Percentiles rank a stretch among this genome's conserved stretches.
These are phyloP conservation scores for Wickerhamiella brachini DNA, from an alignment of 805 yeast species.

Conservation along the genomic window DNA sequence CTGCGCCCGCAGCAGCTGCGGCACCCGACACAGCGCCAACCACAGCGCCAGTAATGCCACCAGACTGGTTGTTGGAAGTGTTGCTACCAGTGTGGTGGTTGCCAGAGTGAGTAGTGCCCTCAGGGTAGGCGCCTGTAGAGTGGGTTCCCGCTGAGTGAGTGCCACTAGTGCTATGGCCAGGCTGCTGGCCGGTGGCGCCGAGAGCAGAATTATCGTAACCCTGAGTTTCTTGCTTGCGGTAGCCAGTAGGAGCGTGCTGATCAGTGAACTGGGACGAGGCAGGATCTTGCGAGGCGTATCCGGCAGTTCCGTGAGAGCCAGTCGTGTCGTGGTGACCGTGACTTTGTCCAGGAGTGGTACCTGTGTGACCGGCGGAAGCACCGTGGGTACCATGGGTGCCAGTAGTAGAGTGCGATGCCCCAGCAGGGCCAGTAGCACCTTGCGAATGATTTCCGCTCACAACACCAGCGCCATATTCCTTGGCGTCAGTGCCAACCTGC, in stretches of 20 bases:
- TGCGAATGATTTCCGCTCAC: not conserved
- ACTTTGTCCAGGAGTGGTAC: too few relatives aligned
- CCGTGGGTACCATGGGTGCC: not conserved
- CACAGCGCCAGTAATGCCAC: not conserved
- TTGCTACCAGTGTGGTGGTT: too few relatives aligned
- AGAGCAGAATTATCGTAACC: not conserved
- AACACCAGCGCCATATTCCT: not conserved
- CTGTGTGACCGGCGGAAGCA: not conserved
- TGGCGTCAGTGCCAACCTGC: not conserved
- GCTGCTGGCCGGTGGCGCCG: not conserved
- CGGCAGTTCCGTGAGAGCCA: not conserved
- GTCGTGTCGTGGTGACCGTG: not conserved
- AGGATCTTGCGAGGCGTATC: not conserved
- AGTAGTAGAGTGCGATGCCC: not conserved
- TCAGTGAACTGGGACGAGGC: not conserved
- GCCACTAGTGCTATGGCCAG: not conserved
- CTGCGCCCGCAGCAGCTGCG: conserved; percentile 1
- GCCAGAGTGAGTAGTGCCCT: not conserved
- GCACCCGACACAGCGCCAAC: conserved; percentile 6
- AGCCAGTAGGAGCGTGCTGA: not conserved
- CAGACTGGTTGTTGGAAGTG: not conserved
- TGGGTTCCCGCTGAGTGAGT: not conserved
- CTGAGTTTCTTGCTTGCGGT: not conserved
- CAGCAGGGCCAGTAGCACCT: not conserved
- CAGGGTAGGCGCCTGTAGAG: not conserved